Evolutionary conservation across 768 basidiomycete genomes (phyloP), one percentile per base, ranked within the genome.

Genomic region (Suillus luteus): DNA sequence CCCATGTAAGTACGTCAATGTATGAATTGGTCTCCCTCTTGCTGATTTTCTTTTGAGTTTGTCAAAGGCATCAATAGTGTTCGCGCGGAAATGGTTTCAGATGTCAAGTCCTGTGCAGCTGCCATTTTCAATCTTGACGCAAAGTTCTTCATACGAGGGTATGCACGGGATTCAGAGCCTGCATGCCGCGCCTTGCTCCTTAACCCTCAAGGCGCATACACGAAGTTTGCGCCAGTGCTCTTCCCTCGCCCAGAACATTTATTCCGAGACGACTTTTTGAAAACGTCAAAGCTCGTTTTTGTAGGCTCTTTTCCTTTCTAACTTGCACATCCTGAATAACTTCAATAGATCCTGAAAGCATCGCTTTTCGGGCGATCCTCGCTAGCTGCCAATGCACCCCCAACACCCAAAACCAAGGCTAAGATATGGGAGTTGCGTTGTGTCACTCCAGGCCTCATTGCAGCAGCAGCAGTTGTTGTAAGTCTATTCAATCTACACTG

Each of bases 61-160:
- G 37, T 40, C 48, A 51, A 58, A 27, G 61, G 61, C 2, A 11
- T 62, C n/a, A n/a, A 59, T 37, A 37, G 61, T 35, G 61, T 62
- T 15, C 52, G 33, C 33, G 8, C 33, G 1, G 37, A 62, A 22
- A 43, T 27, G 22, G 22, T 62, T 3, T 62, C 61, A 11, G 61
- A 57, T 5, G 9, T 57, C 4, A 62, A 62, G 61, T 19, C 15
- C 0, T 62, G 51, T 6, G 7, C 48, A 55, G 61, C 24, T 1
- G 38, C 40, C 1, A 61, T 61, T 41, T 61, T 61, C 17, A 10
- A 6, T 51, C 60, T 61, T 1, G 12, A 61, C 8, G 15, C 60
- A 17, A 27, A 61, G 46, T 49, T 44, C 43, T 61, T 61, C 24
- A 46, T 61, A 48, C 1, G 31, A 61, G 60, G 46, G 7, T 61